Evolutionary conservation across 1,284 basidiomycete species (phyloP).

Genomic region (Cerioporus squamosus): DNA sequence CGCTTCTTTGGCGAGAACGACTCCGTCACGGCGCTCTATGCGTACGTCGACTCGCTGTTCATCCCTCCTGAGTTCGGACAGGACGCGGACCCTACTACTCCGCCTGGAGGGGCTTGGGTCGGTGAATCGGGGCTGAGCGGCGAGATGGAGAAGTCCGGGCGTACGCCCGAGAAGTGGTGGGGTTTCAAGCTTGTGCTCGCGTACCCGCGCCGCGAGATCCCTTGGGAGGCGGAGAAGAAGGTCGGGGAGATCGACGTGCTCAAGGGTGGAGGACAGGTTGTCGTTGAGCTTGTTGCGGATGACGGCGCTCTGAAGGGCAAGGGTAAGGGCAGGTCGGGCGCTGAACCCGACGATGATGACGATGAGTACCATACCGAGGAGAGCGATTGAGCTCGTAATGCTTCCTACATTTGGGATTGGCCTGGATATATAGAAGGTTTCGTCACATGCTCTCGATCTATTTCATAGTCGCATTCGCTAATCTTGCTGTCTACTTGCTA

Average conservation of each 20-base stretch:
- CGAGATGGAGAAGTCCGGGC: constrained; percentile 39
- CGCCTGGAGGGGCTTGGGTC: constrained; percentile 37
- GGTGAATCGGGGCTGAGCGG: constrained; percentile 47
- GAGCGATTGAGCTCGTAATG: constrained; percentile 41
- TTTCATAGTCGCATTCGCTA: no score
- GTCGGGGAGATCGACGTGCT: constrained; percentile 59
- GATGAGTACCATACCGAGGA: constrained; percentile 66
- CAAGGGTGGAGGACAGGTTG: constrained; percentile 68
- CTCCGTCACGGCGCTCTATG: constrained; percentile 67
- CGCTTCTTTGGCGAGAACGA: constrained; percentile 57
- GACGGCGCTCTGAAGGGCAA: constrained; percentile 24
- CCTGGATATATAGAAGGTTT: background rate
- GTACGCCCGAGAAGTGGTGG: constrained; percentile 58
- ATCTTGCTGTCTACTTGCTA: no score
- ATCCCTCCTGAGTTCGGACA: constrained; percentile 42
- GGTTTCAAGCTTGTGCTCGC: constrained; percentile 71
- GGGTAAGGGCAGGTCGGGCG: constrained; percentile 23
- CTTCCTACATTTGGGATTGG: background rate
- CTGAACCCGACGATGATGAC: constrained; percentile 44
- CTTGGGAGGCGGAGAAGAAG: constrained; percentile 47
- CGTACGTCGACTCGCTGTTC: constrained; percentile 65
- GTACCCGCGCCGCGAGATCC: constrained; percentile 72
- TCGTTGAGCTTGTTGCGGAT: constrained; percentile 60
- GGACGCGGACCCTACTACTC: constrained; percentile 46
- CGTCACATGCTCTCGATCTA: background rate